Evolutionary conservation across 345 rosid species (phyloP), one percentile per base, ranked within the genome.

Genomic region (Iberis pinnata): DNA sequence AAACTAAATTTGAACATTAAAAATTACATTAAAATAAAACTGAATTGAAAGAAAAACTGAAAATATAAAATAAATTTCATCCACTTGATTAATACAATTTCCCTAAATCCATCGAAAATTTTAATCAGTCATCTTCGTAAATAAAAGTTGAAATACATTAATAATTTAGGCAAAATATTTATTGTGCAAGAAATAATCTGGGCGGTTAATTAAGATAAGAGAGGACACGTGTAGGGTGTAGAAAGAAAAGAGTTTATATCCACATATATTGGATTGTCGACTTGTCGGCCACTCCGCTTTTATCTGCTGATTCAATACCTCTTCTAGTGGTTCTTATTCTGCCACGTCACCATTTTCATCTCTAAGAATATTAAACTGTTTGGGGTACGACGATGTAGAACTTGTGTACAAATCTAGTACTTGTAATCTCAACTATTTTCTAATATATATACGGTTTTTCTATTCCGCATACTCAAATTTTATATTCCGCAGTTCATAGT

Each of bases 211-310:
- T 35, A 35, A 41, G 70, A 42, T 39, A 0, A n/a, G 25, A 15
- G 7, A 20, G 15, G 49, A 54, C 80, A 79, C 84, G 88, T 82
- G 84, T 72, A 80, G 60, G 68, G 68, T 0, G 0, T 1, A 36
- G 37, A 58, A 43, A 19, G 27, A 17, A 41, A 58, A 49, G 69
- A 38, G 9, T 71, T 60, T 2, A 60, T 70, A 73, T 69, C 78
- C 89, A 76, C 73, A 78, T 66, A 78, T 69, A 66, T 73, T 70
- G 59, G 70, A 66, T 32, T 73, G 82, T 79, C 76, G 72, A 64
- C 65, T 75, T 86, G 96, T 87, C 89, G 93, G 90, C 90, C 92
- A 81, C 78, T 70, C 74, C 64, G 60, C n/a, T 61, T 68, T 77
- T 72, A 72, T 74, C 86, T 61, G 78, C 76, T 43, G 53, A 52